phyloP scores from a whole-genome alignment of 331 rosid genomes.

The Malus hybrid region DNA sequence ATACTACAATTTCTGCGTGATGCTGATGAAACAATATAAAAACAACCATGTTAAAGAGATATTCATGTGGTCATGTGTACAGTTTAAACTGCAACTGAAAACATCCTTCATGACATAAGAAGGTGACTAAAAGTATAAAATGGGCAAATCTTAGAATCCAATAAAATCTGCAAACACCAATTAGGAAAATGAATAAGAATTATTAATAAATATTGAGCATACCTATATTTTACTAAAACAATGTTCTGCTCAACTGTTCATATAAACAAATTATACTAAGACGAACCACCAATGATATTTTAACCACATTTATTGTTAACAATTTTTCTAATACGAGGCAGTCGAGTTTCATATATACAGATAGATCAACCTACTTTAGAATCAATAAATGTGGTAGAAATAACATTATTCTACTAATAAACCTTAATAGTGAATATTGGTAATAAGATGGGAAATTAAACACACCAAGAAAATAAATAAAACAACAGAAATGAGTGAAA shows the following conservation, averaged over 20 bases:
- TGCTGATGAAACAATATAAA: background rate
- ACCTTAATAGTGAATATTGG: background rate
- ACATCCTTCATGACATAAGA: background rate
- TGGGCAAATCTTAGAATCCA: background rate
- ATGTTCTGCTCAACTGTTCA: background rate
- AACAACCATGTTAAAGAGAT: background rate
- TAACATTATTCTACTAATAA: background rate
- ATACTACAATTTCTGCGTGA: background rate
- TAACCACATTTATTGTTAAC: background rate
- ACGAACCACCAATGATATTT: background rate
- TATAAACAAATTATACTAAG: background rate
- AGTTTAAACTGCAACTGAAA: background rate
- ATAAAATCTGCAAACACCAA: background rate
- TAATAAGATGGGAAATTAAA: background rate
- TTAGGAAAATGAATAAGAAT: background rate
- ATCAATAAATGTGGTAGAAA: background rate
- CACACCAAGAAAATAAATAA: background rate
- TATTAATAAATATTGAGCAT: background rate
- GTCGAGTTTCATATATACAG: background rate
- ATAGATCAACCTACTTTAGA: background rate
- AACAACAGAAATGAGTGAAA: background rate
- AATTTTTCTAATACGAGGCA: background rate
- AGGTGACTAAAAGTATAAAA: background rate
- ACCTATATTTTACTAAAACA: background rate
- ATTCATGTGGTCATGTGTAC: background rate